A percentile compares a stretch with the other conserved stretches of the same genome.
These are phyloP conservation scores for Auricularia sp. DNA, from an alignment of 768 basidiomycete species.

Conservation along the genomic window DNA sequence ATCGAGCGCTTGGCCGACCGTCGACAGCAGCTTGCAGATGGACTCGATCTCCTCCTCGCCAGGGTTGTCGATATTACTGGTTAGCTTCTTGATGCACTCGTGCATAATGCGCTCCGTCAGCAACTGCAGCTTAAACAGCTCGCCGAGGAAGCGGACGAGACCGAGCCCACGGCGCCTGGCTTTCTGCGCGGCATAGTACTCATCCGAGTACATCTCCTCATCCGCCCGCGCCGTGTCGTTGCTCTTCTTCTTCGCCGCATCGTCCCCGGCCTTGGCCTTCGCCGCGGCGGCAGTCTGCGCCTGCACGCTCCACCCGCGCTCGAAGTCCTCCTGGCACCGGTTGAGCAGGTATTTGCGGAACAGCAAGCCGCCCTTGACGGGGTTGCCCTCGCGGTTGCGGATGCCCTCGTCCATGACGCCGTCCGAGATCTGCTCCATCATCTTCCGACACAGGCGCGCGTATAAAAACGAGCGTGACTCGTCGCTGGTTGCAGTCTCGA, in stretches of 20 bases:
- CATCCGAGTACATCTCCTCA: conserved; percentile 80
- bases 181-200: conserved; percentile 93
- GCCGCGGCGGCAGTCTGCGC: conserved; percentile 82
- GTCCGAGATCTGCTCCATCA: conserved; percentile 87
- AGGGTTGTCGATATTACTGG: conserved; percentile 87
- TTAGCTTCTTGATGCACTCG: conserved; percentile 92
- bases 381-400: conserved; percentile 69
- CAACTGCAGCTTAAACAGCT: conserved; percentile 98
- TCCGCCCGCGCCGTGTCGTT: conserved; percentile 40
- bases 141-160: conserved; percentile 96
- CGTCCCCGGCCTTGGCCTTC: conserved; percentile 72
- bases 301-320: conserved; percentile 87
- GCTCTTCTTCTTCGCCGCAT: conserved; percentile 54
- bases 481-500: conserved; percentile 96
- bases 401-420: conserved; percentile 86
- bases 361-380: conserved; percentile 85
- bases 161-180: conserved; percentile 95
- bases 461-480: conserved; percentile 97
- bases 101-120: conserved; percentile 97
- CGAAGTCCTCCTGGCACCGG: conserved; percentile 96
- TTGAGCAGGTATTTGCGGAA: conserved; percentile 97
- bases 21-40: conserved; percentile 83
- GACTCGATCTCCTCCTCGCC: conserved; percentile 98
- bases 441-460: conserved; percentile 85
- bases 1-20: conserved; percentile 79